phyloP scores from a whole-genome alignment of 495 filamentous ascomycete genomes.

The Xanthoparmelia taractica region DNA sequence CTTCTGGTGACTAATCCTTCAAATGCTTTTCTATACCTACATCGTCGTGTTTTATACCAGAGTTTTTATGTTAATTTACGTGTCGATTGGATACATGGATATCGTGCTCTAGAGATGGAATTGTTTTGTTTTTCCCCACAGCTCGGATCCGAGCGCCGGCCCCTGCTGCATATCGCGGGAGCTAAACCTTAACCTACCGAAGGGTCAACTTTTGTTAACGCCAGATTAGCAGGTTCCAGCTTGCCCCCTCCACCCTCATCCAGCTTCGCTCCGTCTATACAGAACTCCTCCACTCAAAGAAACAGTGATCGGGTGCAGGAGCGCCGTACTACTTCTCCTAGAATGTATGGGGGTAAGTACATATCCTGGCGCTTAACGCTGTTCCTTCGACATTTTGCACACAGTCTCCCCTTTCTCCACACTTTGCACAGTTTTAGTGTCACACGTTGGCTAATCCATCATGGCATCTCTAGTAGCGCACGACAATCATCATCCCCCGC shows the following conservation, averaged over 20 bases:
- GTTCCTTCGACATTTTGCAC: neutral
- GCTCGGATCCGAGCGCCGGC: conserved; percentile 15
- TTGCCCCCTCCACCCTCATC: conserved; percentile 16
- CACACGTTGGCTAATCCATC: neutral
- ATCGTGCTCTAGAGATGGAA: neutral
- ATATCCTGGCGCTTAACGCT: neutral
- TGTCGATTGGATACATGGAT: neutral
- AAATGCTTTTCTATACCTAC: neutral
- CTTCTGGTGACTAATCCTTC: neutral
- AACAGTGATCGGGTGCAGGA: conserved; percentile 5
- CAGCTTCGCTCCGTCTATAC: conserved; percentile 13
- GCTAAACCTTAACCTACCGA: conserved; percentile 6
- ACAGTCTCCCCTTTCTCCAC: neutral
- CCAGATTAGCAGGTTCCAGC: conserved; percentile 18
- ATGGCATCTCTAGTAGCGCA: conserved; percentile 7
- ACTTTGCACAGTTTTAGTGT: neutral
- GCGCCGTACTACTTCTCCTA: conserved; percentile 19
- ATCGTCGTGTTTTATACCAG: neutral
- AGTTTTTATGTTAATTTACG: neutral
- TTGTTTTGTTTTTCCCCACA: conserved; percentile 15
- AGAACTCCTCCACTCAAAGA: conserved; percentile 10
- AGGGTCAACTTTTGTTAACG: conserved; percentile 6
- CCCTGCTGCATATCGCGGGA: conserved; percentile 12
- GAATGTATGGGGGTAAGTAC: conserved; percentile 24
- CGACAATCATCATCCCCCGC: conserved; percentile 25